These are phyloP conservation scores for Cutaneotrichosporon cutaneum DNA, from an alignment of 1,284 basidiomycete species.

Conservation along the genomic window DNA sequence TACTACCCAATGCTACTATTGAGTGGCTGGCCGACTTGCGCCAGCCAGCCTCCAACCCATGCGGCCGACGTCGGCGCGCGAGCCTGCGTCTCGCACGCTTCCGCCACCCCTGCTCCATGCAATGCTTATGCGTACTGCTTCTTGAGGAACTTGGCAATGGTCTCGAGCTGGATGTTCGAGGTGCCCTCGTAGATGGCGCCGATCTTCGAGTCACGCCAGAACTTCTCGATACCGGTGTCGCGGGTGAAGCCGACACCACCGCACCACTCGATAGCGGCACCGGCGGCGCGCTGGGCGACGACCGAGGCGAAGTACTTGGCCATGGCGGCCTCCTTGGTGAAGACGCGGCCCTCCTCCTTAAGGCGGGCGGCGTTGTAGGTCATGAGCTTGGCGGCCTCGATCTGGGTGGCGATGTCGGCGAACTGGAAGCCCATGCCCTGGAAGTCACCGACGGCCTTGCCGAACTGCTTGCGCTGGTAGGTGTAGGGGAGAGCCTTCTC, in stretches of 20 bases:
- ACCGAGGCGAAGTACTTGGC: constrained; percentile 88
- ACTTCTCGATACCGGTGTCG: constrained; percentile 93
- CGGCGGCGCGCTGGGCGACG: constrained; percentile 83
- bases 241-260: constrained; percentile 94
- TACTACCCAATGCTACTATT: constrained; percentile 5
- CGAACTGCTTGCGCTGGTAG: constrained; percentile 87
- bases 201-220: constrained; percentile 92
- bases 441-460: constrained; percentile 73
- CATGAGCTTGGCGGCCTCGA: constrained; percentile 86
- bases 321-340: constrained; percentile 95
- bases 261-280: constrained; percentile 92
- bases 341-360: constrained; percentile 79
- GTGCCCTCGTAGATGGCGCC: constrained; percentile 95
- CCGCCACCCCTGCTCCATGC: neutral
- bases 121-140: constrained; percentile 32
- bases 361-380: constrained; percentile 95
- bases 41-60: neutral
- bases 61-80: neutral
- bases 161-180: constrained; percentile 93
- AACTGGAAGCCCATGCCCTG: constrained; percentile 97
- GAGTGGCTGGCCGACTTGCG: neutral
- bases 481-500: constrained; percentile 90
- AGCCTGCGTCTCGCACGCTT: no score
- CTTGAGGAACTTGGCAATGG: constrained; percentile 82
- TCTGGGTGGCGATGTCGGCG: constrained; percentile 79